Base-by-base conservation (phyloP, 495 filamentous ascomycete genomes). In the Diplogelasinospora grovesii region DNA sequence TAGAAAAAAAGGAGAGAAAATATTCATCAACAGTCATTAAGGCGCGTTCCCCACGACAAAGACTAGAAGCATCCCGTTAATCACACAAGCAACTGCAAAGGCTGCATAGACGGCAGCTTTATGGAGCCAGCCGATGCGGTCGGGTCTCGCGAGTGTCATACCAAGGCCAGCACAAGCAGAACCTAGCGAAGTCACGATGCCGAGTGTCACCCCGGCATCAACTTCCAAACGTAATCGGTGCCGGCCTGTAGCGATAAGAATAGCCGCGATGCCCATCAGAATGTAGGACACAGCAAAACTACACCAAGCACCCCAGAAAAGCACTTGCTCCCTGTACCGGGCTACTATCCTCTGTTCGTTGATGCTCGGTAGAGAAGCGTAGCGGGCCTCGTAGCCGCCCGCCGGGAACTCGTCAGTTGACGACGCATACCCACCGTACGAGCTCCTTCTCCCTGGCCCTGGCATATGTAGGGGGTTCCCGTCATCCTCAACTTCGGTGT, bases 131-230 rank as follows among this genome's bases (percentile, higher is more conserved):
- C 63, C 55, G 20, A 68, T 45, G 8, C 46, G 53, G n/a, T 64
- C 63, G 29, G 60, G 54, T 20, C 68, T 60, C 35, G 69, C 63
- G 14, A 74, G 19, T 56, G 74, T 64, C 43, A 67, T 60, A 5
- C 70, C 71, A 8, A 79, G 50, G 5, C 65, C 79, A 11, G 68
- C 60, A 24, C 71, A 68, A 8, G 73, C 77, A 50, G 76, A 70
- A 37, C 74, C 60, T 18, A 81, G 49, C 36, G 70, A 73, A 1
- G 68, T 54, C 15, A 73, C 60, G n/a, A 79, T 74, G 8, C 76
- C 78, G 14, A 77, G 54, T 6, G 78, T 65, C 21, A 78, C 76
- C 15, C 77, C 81, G 2, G 67, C 69, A 42, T 82, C 78, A 4
- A 83, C 79, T 46, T 78, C 71, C 29, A 72, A 53, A 1, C 63